Conservation (phyloP, 495 filamentous ascomycete genomes). For the Xylaria telfairii region DNA sequence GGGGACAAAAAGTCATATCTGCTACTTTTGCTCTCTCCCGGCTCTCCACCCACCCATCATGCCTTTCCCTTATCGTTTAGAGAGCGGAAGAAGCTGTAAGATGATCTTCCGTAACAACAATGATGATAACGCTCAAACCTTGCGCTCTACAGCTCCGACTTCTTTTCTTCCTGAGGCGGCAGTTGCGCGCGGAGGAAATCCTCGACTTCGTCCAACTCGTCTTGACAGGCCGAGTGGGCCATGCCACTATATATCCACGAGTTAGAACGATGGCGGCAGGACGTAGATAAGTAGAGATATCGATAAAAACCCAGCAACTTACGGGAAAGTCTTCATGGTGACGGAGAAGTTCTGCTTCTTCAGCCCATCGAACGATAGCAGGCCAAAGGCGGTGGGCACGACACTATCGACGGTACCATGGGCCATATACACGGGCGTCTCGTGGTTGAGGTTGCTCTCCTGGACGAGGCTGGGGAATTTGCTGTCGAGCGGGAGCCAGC, state of each 20-base stretch:
- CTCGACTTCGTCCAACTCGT: slow-evolving; percentile 87
- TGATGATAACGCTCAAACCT: not conserved
- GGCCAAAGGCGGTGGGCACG: slow-evolving; percentile 72
- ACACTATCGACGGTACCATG: slow-evolving; percentile 79
- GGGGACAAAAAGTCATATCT: too few relatives aligned
- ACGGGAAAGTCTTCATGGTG: slow-evolving; percentile 78
- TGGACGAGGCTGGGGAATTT: slow-evolving; percentile 73
- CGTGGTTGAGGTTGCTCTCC: slow-evolving; percentile 70
- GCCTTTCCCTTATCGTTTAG: not conserved
- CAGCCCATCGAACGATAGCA: slow-evolving; percentile 65
- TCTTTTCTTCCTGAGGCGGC: slow-evolving; percentile 56
- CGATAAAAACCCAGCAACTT: slow-evolving; percentile 41
- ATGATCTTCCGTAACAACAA: not conserved
- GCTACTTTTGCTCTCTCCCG: not conserved
- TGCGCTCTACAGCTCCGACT: slow-evolving; percentile 44
- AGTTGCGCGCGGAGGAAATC: slow-evolving; percentile 70
- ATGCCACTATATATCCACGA: slow-evolving; percentile 58
- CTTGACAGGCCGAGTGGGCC: slow-evolving; percentile 74
- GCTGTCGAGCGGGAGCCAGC: slow-evolving; percentile 76
- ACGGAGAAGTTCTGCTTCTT: slow-evolving; percentile 72
- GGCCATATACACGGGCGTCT: slow-evolving; percentile 85
- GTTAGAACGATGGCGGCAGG: slow-evolving; percentile 20
- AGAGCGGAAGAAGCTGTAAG: not conserved
- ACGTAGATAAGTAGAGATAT: not conserved
- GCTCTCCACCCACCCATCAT: not conserved